phyloP scores from a whole-genome alignment of 495 filamentous ascomycete genomes.

The Trichoderma reesei region DNA sequence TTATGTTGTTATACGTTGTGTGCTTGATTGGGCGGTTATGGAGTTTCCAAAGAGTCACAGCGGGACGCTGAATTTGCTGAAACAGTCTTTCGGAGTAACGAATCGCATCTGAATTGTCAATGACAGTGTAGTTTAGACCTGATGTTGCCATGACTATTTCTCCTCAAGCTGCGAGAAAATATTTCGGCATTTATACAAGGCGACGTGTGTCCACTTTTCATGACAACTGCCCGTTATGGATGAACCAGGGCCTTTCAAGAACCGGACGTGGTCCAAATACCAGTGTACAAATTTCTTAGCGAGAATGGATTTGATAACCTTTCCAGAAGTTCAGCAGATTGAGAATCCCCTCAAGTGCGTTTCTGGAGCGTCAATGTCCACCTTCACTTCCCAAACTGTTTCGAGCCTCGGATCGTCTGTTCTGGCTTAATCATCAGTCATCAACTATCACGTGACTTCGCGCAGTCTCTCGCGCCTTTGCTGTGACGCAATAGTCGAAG shows the following conservation, averaged over 20 bases:
- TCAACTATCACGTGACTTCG: neutral
- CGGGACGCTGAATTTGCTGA: neutral
- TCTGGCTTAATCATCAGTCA: too few relatives aligned
- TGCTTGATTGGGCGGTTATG: neutral
- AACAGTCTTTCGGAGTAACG: neutral
- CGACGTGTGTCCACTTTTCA: neutral
- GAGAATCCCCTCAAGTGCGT: too few relatives aligned
- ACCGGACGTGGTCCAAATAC: too few relatives aligned
- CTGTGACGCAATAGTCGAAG: neutral
- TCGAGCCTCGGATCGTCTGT: too few relatives aligned
- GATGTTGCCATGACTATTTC: neutral
- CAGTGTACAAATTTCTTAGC: too few relatives aligned
- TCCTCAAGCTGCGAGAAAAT: neutral
- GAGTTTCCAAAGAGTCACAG: slow-evolving; percentile 1
- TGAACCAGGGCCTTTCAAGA: neutral
- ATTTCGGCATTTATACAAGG: neutral
- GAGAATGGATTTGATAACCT: too few relatives aligned
- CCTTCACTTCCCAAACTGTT: neutral
- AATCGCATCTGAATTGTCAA: neutral
- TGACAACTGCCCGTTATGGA: neutral
- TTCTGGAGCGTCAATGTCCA: too few relatives aligned
- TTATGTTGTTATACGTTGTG: neutral
- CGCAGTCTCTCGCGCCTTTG: neutral
- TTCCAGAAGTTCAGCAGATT: too few relatives aligned
- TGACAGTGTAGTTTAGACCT: slow-evolving; percentile 1